A percentile compares a stretch with the other conserved stretches of the same genome.
Evolutionary conservation across 2,329 filamentous ascomycete genomes (phyloP).

Genomic region (Colletotrichum sp.): DNA sequence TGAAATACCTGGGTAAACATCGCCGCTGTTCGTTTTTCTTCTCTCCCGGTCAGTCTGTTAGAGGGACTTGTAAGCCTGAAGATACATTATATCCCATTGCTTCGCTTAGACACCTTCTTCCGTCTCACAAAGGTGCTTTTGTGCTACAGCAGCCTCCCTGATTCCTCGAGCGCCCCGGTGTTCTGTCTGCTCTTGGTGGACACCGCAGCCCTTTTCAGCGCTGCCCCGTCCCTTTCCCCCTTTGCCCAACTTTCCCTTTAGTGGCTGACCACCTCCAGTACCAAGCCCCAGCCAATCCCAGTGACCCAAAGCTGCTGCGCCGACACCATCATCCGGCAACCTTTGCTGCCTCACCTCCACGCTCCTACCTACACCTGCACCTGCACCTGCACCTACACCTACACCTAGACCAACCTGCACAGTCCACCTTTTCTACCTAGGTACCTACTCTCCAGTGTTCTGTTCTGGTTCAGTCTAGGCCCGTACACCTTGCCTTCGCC

Average conservation of each 20-base stretch:
- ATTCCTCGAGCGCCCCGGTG: neutral
- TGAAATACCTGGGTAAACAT: neutral
- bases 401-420: neutral
- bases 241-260: neutral
- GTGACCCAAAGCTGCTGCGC: constrained; percentile 6
- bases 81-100: neutral
- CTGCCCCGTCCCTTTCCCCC: neutral
- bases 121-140: neutral
- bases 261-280: neutral
- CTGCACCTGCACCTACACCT: no score
- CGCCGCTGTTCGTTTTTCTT: neutral
- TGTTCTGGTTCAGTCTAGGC: constrained; percentile 20
- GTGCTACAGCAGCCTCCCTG: neutral
- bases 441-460: constrained; percentile 8
- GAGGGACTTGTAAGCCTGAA: neutral
- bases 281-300: neutral
- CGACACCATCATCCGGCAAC: neutral
- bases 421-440: neutral
- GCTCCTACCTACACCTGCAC: neutral
- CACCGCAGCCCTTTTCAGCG: neutral
- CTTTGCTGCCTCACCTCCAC: neutral
- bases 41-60: neutral
- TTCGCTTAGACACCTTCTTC: neutral
- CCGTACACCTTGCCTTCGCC: constrained; percentile 19
- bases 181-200: neutral